Evolutionary conservation across 2,329 filamentous ascomycete species (phyloP).

Genomic region (Fusarium heterosporum): DNA sequence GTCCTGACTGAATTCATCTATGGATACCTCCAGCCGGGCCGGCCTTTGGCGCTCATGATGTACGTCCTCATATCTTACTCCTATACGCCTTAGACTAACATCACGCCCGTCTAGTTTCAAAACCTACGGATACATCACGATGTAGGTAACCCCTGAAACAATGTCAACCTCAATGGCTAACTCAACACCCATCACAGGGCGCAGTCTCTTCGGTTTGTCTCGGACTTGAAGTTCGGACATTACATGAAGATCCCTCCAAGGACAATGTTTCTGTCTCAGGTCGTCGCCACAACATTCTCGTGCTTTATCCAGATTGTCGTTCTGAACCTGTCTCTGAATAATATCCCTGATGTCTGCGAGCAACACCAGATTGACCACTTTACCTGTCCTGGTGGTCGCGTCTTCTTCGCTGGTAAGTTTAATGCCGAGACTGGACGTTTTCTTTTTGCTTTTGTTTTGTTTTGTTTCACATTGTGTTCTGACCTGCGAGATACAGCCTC

Average conservation of each 20-base stretch:
- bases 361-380: slow-evolving; percentile 68
- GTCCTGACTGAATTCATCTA: slow-evolving; percentile 80
- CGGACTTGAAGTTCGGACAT: slow-evolving; percentile 77
- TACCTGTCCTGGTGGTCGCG: slow-evolving; percentile 71
- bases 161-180: not conserved
- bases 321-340: slow-evolving; percentile 69
- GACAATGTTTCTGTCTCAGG: slow-evolving; percentile 74
- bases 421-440: not conserved
- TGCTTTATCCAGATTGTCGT: slow-evolving; percentile 75
- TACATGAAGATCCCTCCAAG: slow-evolving; percentile 79
- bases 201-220: slow-evolving; percentile 72
- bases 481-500: slow-evolving; percentile 57
- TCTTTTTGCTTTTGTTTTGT: not conserved
- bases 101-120: slow-evolving; percentile 61
- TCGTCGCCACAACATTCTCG: slow-evolving; percentile 73
- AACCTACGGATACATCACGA: slow-evolving; percentile 72
- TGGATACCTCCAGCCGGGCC: slow-evolving; percentile 80
- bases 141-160: slow-evolving; percentile 50
- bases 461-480: slow-evolving; percentile 1
- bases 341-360: slow-evolving; percentile 74
- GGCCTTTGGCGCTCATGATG: slow-evolving; percentile 79
- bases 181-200: slow-evolving; percentile 51
- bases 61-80: slow-evolving; percentile 49
- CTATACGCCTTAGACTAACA: not conserved
- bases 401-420: slow-evolving; percentile 69